Evolutionary conservation across 495 filamentous ascomycete genomes (phyloP).

Genomic region (Copromyces sp.): DNA sequence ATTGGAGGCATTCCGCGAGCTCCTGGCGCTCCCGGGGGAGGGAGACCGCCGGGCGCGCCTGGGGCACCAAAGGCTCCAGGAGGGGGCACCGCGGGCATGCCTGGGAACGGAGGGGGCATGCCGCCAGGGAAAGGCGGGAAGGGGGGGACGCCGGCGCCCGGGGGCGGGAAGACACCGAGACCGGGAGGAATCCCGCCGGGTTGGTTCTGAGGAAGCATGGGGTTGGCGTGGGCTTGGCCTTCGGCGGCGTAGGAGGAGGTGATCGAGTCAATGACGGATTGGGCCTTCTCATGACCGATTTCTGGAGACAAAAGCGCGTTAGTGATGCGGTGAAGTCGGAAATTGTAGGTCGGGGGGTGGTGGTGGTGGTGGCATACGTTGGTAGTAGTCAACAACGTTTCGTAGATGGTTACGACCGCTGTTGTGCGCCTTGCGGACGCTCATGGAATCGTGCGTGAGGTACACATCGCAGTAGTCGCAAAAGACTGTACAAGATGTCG

Average conservation of each 20-base stretch:
- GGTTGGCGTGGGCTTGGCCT: slow-evolving; percentile 76
- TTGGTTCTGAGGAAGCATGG: slow-evolving; percentile 59
- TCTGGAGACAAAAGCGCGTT: slow-evolving; percentile 39
- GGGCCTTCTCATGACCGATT: slow-evolving; percentile 97
- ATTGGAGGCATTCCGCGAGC: slow-evolving; percentile 45
- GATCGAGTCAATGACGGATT: slow-evolving; percentile 95
- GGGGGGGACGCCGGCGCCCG: slow-evolving; percentile 8
- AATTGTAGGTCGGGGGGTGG: background rate
- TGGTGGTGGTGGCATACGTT: slow-evolving; percentile 47
- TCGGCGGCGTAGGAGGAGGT: slow-evolving; percentile 90
- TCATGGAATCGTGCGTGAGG: slow-evolving; percentile 99
- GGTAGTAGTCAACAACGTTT: slow-evolving; percentile 97
- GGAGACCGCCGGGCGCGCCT: slow-evolving; percentile 28
- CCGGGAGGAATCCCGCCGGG: slow-evolving; percentile 42
- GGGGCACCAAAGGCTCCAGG: slow-evolving; percentile 33
- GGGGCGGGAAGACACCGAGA: slow-evolving; percentile 19
- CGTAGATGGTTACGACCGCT: slow-evolving; percentile 90
- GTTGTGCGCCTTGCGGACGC: slow-evolving; percentile 97
- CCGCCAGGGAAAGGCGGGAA: slow-evolving; percentile 18
- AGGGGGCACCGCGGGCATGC: slow-evolving; percentile 30
- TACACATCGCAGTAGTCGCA: slow-evolving; percentile 99
- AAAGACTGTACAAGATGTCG: slow-evolving; percentile 29
- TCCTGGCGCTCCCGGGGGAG: slow-evolving; percentile 39
- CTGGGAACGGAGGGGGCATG: slow-evolving; percentile 29
- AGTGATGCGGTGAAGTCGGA: background rate